Evolutionary conservation across 306 rosid species (phyloP).

Genomic region (Pyrus pyrifolia): DNA sequence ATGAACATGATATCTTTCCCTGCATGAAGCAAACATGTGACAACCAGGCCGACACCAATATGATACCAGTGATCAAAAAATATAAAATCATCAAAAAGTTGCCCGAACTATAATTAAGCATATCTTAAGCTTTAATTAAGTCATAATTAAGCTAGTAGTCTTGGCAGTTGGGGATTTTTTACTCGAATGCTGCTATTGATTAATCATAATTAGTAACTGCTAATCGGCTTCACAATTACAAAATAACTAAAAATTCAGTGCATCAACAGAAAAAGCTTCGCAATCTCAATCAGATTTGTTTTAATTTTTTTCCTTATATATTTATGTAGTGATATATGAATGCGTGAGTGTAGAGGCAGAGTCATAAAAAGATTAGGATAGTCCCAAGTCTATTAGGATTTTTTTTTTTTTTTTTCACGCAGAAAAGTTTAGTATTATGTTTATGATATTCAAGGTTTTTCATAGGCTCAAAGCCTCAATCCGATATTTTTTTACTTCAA

Average conservation of each 20-base stretch:
- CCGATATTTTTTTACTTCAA: no score
- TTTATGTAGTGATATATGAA: neutral
- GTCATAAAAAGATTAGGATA: no score
- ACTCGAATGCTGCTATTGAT: constrained; percentile 19
- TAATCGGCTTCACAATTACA: neutral
- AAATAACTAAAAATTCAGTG: constrained; percentile 5
- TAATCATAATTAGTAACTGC: neutral
- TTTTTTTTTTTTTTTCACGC: no score
- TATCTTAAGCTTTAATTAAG: constrained; percentile 38
- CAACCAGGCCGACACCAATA: constrained; percentile 25
- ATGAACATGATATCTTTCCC: constrained; percentile 17
- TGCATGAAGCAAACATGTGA: constrained; percentile 12
- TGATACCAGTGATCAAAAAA: constrained; percentile 19
- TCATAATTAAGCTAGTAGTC: constrained; percentile 26
- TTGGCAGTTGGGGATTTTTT: constrained; percentile 29
- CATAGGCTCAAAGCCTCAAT: no score
- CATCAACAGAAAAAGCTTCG: neutral
- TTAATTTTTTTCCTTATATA: neutral
- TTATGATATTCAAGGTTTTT: no score
- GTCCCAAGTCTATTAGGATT: no score
- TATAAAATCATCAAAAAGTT: constrained; percentile 33
- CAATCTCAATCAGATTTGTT: neutral
- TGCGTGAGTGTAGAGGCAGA: neutral
- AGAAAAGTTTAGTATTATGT: no score
- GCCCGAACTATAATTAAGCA: constrained; percentile 24